These are phyloP conservation scores for Nepenthes alata DNA, from an alignment of 179 eudicot species.

Conservation along the genomic window DNA sequence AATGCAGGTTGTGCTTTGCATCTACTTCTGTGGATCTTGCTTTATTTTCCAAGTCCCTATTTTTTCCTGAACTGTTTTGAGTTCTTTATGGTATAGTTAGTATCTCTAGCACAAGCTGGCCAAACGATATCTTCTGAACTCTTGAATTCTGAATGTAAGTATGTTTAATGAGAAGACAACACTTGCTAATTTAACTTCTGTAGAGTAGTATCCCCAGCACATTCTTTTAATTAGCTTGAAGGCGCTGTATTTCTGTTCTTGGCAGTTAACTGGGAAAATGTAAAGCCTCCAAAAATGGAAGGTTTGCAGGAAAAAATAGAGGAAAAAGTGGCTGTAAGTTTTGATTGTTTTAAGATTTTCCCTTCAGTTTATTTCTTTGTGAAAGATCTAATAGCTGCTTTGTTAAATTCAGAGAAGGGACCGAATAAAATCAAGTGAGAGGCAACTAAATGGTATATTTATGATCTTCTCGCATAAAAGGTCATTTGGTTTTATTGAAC, in stretches of 20 bases:
- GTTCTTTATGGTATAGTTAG: slow-evolving; percentile 27
- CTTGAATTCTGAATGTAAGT: slow-evolving; percentile 36
- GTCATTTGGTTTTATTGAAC: not conserved
- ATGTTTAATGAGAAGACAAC: not conserved
- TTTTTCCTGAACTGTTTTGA: slow-evolving; percentile 4
- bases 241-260: slow-evolving; percentile 1
- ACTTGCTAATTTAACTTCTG: too few relatives aligned
- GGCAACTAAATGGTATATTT: slow-evolving; percentile 37
- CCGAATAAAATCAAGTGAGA: slow-evolving; percentile 15
- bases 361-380: not conserved
- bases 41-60: not conserved
- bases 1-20: slow-evolving; percentile 50
- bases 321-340: slow-evolving; percentile 43
- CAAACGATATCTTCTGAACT: slow-evolving; percentile 36
- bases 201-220: too few relatives aligned
- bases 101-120: slow-evolving; percentile 73
- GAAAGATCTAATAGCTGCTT: not conserved
- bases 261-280: slow-evolving; percentile 35
- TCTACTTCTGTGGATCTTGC: not conserved
- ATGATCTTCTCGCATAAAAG: not conserved
- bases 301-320: slow-evolving; percentile 42
- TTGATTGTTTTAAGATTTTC: not conserved
- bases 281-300: slow-evolving; percentile 56
- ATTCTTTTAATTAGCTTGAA: not conserved
- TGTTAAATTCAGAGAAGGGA: slow-evolving; percentile 26